Evolutionary conservation across 1,284 basidiomycete genomes (phyloP).

Genomic region (Meira miltonrushii): DNA sequence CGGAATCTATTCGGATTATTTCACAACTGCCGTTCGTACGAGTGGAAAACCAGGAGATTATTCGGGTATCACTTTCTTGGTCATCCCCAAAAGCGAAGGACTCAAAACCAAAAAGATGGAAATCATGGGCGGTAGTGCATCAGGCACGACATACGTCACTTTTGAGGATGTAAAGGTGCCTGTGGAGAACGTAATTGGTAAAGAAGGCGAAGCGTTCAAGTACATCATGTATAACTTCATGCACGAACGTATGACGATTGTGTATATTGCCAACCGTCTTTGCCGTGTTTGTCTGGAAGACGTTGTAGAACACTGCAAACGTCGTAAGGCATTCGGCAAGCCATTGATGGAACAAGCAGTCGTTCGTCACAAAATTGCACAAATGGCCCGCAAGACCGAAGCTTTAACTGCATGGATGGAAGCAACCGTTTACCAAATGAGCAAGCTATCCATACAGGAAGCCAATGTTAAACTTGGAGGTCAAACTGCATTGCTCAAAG

Average conservation of each 20-base stretch:
- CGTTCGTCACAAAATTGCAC: slow-evolving; percentile 40
- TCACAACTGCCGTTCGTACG: slow-evolving; percentile 52
- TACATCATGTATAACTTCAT: slow-evolving; percentile 19
- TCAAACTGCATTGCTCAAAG: slow-evolving; percentile 36
- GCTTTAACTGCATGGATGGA: slow-evolving; percentile 41
- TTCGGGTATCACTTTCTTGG: slow-evolving; percentile 49
- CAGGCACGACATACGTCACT: slow-evolving; percentile 51
- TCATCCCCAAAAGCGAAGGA: slow-evolving; percentile 41
- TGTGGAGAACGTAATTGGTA: slow-evolving; percentile 51
- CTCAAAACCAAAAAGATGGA: slow-evolving; percentile 46
- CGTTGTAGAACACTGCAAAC: slow-evolving; percentile 26
- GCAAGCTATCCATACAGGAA: slow-evolving; percentile 25
- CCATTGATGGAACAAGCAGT: slow-evolving; percentile 44
- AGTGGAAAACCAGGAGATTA: slow-evolving; percentile 52
- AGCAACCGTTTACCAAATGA: slow-evolving; percentile 31
- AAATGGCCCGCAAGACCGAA: slow-evolving; percentile 43
- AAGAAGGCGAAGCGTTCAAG: slow-evolving; percentile 36
- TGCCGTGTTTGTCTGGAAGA: slow-evolving; percentile 37
- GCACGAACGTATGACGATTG: slow-evolving; percentile 37
- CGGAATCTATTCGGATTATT: slow-evolving; percentile 47
- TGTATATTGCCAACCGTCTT: slow-evolving; percentile 31
- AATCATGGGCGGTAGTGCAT: slow-evolving; percentile 42
- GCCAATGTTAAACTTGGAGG: slow-evolving; percentile 31
- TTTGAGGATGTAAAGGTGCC: slow-evolving; percentile 51
- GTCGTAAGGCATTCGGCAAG: slow-evolving; percentile 37